Evolutionary conservation across 306 rosid genomes (phyloP).

Genomic region (Cicer yamashitae): DNA sequence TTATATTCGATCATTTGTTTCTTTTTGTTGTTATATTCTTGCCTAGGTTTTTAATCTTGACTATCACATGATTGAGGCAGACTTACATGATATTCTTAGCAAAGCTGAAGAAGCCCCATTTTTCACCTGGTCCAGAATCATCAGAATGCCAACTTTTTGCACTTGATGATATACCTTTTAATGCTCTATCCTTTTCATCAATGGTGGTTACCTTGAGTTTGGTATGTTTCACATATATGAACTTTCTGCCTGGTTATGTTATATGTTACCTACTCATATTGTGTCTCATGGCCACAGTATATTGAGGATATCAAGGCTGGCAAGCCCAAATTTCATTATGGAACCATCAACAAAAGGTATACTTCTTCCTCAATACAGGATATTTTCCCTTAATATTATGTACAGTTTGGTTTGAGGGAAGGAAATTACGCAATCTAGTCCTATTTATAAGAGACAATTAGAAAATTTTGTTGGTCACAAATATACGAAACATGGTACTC

Average conservation of each 20-base stretch:
- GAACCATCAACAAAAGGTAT: conserved; percentile 86
- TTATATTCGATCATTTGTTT: conserved; percentile 13
- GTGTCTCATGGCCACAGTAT: conserved; percentile 63
- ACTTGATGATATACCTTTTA: conserved; percentile 80
- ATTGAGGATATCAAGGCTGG: conserved; percentile 82
- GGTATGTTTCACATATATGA: conserved; percentile 56
- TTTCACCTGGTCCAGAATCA: conserved; percentile 97
- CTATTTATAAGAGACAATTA: neutral
- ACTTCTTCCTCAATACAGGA: conserved; percentile 16
- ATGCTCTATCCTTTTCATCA: conserved; percentile 89
- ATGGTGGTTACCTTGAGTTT: conserved; percentile 90
- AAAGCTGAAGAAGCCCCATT: conserved; percentile 80
- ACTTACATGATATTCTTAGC: conserved; percentile 87
- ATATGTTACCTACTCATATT: conserved; percentile 14
- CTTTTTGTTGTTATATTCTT: conserved; percentile 7
- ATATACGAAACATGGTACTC: neutral
- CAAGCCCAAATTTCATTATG: conserved; percentile 78
- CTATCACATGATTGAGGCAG: conserved; percentile 59
- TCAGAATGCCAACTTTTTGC: conserved; percentile 83
- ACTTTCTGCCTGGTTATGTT: conserved; percentile 6
- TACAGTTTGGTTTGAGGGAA: conserved; percentile 24
- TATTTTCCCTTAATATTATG: conserved; percentile 15
- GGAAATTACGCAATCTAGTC: neutral
- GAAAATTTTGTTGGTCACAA: neutral
- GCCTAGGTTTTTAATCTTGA: conserved; percentile 42